Evolutionary conservation across 148 eudicot genomes (phyloP).

Genomic region (Limonium bicolor): DNA sequence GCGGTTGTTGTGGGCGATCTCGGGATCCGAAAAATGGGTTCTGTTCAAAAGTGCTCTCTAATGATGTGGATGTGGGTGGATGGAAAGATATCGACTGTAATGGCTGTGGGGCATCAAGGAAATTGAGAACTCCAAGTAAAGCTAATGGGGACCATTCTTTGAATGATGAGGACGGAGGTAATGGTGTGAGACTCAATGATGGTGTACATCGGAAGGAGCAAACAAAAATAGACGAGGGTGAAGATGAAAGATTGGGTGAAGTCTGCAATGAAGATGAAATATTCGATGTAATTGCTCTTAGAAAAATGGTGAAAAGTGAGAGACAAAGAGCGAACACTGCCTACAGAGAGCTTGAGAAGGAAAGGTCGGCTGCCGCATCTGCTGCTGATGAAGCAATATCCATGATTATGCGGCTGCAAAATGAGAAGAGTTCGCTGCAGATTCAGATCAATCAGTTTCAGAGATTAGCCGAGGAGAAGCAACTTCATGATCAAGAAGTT

Average conservation of each 20-base stretch:
- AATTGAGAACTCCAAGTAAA: conserved; percentile 7
- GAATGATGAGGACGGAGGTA: conserved; percentile 17
- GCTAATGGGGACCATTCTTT: conserved; percentile 16
- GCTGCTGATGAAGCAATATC: conserved; percentile 91
- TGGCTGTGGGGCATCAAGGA: conserved; percentile 6
- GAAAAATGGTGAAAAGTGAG: conserved; percentile 49
- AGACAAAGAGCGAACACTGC: conserved; percentile 29
- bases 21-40: conserved; percentile 14
- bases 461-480: conserved; percentile 55
- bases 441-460: conserved; percentile 46
- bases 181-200: conserved; percentile 9
- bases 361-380: conserved; percentile 55
- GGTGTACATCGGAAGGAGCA: conserved; percentile 2
- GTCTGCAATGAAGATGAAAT: conserved; percentile 29
- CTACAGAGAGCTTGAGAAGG: conserved; percentile 53
- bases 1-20: conserved; percentile 26
- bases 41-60: conserved; percentile 8
- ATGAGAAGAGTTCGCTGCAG: conserved; percentile 52
- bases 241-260: conserved; percentile 13
- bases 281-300: conserved; percentile 34
- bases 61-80: conserved; percentile 8
- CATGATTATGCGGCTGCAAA: conserved; percentile 72
- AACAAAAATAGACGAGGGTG: too few species aligned
- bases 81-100: too few species aligned
- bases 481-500: conserved; percentile 66